phyloP scores from a whole-genome alignment of 2,329 filamentous ascomycete genomes.

The Verruconis gallopava region DNA sequence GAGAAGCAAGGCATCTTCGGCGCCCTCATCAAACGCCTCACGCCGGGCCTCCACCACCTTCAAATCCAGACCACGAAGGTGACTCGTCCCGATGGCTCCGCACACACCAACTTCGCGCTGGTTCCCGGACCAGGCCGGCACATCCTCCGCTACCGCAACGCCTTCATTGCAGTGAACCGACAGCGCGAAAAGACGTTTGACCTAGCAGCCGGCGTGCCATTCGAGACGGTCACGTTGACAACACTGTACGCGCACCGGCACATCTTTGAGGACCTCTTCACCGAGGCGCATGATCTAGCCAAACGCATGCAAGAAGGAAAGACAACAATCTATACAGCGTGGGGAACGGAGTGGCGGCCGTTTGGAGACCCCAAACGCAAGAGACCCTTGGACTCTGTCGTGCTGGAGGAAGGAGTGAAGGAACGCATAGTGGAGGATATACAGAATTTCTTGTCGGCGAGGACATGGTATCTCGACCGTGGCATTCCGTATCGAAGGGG shows the following conservation, averaged over 20 bases:
- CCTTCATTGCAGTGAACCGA: conserved; percentile 76
- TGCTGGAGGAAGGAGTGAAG: conserved; percentile 72
- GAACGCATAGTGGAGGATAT: conserved; percentile 71
- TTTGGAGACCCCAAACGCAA: conserved; percentile 80
- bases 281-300: conserved; percentile 71
- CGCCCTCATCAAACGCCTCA: conserved; percentile 42
- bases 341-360: conserved; percentile 71
- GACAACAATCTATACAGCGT: conserved; percentile 78
- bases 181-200: conserved; percentile 78
- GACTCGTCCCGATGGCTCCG: conserved; percentile 51
- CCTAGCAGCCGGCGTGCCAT: conserved; percentile 71
- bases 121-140: conserved; percentile 87
- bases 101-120: conserved; percentile 69
- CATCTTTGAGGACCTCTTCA: conserved; percentile 82
- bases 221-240: conserved; percentile 87
- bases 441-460: conserved; percentile 63
- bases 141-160: conserved; percentile 71
- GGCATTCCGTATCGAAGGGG: conserved; percentile 86
- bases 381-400: conserved; percentile 74
- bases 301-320: conserved; percentile 76
- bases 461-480: conserved; percentile 86
- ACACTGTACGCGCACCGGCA: conserved; percentile 81
- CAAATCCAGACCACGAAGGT: conserved; percentile 52
- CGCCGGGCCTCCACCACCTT: conserved; percentile 48
- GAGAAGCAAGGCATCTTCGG: conserved; percentile 30